Evolutionary conservation across 495 filamentous ascomycete species (phyloP).

Genomic region (Neurospora sp.): DNA sequence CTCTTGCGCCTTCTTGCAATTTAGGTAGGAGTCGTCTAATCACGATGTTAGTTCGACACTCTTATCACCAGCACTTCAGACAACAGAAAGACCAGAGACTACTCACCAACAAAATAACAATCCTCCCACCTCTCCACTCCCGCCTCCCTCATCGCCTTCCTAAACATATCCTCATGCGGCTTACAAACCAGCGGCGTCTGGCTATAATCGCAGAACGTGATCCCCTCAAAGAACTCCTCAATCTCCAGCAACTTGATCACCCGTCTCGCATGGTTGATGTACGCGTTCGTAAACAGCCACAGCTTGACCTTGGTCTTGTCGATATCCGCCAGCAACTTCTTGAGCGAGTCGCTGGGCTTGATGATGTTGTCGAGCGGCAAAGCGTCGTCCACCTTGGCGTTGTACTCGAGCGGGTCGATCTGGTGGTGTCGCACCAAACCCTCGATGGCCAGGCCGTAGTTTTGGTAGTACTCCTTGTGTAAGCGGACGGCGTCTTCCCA

Average conservation of each 20-base stretch:
- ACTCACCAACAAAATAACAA: conserved; percentile 81
- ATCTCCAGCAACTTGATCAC: conserved; percentile 74
- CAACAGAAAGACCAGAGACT: not conserved
- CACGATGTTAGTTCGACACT: conserved; percentile 2
- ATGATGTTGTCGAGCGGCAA: conserved; percentile 80
- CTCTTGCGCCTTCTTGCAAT: conserved; percentile 58
- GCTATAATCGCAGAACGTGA: conserved; percentile 87
- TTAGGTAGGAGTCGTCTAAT: conserved; percentile 71
- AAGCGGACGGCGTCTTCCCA: conserved; percentile 67
- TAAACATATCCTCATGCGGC: conserved; percentile 73
- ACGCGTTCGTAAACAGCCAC: conserved; percentile 96
- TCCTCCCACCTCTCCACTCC: conserved; percentile 44
- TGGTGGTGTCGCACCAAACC: conserved; percentile 89
- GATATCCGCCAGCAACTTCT: conserved; percentile 66
- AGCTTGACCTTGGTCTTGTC: conserved; percentile 69
- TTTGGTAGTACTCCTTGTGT: conserved; percentile 84
- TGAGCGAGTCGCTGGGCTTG: conserved; percentile 61
- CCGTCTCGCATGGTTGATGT: conserved; percentile 73
- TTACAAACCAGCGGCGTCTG: conserved; percentile 66
- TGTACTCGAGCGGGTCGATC: conserved; percentile 93
- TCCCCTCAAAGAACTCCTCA: conserved; percentile 82
- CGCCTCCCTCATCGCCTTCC: conserved; percentile 64
- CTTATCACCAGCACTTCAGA: not conserved
- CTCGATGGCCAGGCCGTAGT: conserved; percentile 94
- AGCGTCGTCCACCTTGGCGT: conserved; percentile 88